Conservation (phyloP, 169 alveolate species). For the Theileria parva region DNA sequence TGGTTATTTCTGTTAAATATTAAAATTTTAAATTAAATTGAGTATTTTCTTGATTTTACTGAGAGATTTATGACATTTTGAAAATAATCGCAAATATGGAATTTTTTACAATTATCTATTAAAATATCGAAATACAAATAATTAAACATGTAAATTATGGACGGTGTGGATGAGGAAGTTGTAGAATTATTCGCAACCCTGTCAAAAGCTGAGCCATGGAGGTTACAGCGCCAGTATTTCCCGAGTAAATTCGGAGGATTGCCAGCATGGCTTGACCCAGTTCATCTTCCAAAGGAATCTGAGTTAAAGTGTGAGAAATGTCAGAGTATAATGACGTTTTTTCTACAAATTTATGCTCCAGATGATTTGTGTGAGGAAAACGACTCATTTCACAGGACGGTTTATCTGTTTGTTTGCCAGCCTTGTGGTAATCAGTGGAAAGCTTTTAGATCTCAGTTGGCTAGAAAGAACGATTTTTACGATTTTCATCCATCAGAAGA, state of each 20-base stretch:
- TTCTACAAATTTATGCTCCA: slow-evolving; percentile 77
- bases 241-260: slow-evolving; percentile 77
- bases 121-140: background rate
- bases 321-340: slow-evolving; percentile 66
- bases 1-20: background rate
- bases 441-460: slow-evolving; percentile 77
- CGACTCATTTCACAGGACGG: slow-evolving; percentile 71
- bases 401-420: slow-evolving; percentile 70
- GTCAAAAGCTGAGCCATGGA: slow-evolving; percentile 50
- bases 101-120: background rate
- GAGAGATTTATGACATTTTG: background rate
- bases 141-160: slow-evolving; percentile 19
- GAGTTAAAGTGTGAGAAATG: slow-evolving; percentile 65
- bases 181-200: slow-evolving; percentile 58
- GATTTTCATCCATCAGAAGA: slow-evolving; percentile 49
- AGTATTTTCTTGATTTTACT: background rate
- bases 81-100: background rate
- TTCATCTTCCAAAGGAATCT: slow-evolving; percentile 59
- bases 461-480: slow-evolving; percentile 68
- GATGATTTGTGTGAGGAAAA: slow-evolving; percentile 56
- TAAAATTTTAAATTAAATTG: background rate
- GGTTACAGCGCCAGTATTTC: slow-evolving; percentile 67
- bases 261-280: slow-evolving; percentile 80
- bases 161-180: background rate
- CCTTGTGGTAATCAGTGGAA: slow-evolving; percentile 72